phyloP scores from a whole-genome alignment of 257 asterid species.

The Linderniella brevidens region DNA sequence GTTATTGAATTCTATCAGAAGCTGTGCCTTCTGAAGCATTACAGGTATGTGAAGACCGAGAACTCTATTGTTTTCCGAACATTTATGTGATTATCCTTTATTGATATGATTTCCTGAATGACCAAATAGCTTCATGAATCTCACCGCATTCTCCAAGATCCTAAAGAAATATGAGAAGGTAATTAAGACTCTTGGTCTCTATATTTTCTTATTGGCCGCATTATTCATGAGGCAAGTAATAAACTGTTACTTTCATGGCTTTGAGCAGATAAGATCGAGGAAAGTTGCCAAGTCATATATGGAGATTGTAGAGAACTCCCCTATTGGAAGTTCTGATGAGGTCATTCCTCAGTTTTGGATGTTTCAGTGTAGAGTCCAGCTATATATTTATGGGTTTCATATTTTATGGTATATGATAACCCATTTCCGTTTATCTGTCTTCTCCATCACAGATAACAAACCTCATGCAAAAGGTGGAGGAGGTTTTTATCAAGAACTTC shows the following conservation, averaged over 20 bases:
- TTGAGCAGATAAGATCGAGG: conserved; percentile 52
- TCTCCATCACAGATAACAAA: conserved; percentile 25
- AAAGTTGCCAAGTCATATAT: conserved; percentile 52
- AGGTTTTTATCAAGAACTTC: conserved; percentile 40
- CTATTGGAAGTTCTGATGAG: conserved; percentile 64
- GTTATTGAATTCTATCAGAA: conserved; percentile 55
- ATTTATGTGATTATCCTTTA: conserved; percentile 5
- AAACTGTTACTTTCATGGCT: background rate
- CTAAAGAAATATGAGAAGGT: conserved; percentile 88
- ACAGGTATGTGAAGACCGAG: conserved; percentile 25
- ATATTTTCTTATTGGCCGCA: no score
- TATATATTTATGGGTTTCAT: no score
- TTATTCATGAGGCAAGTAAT: no score
- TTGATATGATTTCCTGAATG: conserved; percentile 12
- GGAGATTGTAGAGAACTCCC: conserved; percentile 58
- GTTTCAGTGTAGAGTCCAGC: no score
- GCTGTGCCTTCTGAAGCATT: conserved; percentile 57
- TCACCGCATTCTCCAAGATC: conserved; percentile 69
- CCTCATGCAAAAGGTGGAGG: conserved; percentile 60
- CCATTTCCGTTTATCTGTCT: background rate
- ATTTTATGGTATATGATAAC: no score
- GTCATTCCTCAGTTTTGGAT: conserved; percentile 13
- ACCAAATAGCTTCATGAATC: conserved; percentile 49
- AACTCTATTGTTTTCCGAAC: conserved; percentile 1
- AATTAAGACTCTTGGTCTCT: conserved; percentile 2